These are phyloP conservation scores for Artemisia tridentata DNA, from an alignment of 129 eudicot species.

Conservation along the genomic window DNA sequence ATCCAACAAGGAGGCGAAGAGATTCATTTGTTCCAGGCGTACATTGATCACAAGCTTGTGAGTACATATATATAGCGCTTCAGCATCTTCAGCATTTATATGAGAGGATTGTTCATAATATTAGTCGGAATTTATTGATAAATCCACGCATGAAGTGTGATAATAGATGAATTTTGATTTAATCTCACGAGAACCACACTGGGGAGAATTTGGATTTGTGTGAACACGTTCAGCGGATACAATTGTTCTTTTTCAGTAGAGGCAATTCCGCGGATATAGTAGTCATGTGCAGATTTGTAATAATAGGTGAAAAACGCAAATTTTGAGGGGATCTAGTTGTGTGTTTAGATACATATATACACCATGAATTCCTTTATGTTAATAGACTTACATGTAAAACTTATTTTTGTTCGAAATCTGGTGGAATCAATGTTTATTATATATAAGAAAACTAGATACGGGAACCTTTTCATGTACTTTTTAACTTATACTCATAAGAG, in stretches of 20 bases:
- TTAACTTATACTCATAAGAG: neutral
- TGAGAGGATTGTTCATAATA: slow-evolving; percentile 18
- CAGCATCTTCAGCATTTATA: slow-evolving; percentile 3
- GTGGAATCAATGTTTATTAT: neutral
- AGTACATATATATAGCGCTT: slow-evolving; percentile 21
- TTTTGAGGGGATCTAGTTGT: neutral
- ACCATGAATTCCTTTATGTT: neutral
- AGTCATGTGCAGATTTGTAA: slow-evolving; percentile 20
- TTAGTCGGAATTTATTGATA: slow-evolving; percentile 8
- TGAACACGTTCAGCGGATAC: neutral
- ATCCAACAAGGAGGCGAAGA: slow-evolving; percentile 66
- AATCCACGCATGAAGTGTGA: slow-evolving; percentile 12
- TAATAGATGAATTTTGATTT: slow-evolving; percentile 15
- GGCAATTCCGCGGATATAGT: neutral
- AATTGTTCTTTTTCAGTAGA: neutral
- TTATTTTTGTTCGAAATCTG: neutral
- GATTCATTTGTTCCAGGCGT: slow-evolving; percentile 35
- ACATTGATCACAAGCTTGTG: neutral
- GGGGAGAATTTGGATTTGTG: neutral
- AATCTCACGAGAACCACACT: slow-evolving; percentile 8
- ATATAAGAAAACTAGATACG: neutral
- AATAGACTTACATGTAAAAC: neutral
- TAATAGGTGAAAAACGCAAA: slow-evolving; percentile 6
- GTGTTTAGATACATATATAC: slow-evolving; percentile 4
- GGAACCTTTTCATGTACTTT: neutral